Evolutionary conservation across 257 asterid species (phyloP).

Genomic region (Solanum ahanhuiri): DNA sequence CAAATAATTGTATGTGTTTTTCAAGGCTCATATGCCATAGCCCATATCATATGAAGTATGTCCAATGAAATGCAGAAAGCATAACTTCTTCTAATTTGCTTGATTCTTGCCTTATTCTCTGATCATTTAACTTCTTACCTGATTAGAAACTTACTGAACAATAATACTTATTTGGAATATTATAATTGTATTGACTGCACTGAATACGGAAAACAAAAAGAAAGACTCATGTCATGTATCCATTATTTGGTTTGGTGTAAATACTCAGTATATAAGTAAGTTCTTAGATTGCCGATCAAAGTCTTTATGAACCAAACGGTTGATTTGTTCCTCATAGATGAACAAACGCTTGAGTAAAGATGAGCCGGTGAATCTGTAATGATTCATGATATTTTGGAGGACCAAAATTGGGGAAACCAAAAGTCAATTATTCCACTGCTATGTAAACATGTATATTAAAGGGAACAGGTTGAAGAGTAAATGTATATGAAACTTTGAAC

Average conservation of each 20-base stretch:
- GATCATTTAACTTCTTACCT: not conserved
- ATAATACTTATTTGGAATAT: not conserved
- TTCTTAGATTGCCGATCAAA: not conserved
- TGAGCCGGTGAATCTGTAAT: not conserved
- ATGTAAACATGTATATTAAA: not conserved
- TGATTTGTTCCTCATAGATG: not conserved
- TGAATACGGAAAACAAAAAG: not conserved
- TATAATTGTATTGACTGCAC: not conserved
- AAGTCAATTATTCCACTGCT: not conserved
- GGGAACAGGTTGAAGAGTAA: not conserved
- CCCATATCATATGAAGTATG: not conserved
- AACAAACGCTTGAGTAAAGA: not conserved
- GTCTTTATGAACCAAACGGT: not conserved
- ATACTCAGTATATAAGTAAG: no score
- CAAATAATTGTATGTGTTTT: not conserved
- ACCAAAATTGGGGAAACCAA: not conserved
- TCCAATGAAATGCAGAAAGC: not conserved
- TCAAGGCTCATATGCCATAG: not conserved
- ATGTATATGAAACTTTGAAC: not conserved
- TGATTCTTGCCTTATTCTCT: not conserved
- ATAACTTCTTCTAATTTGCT: not conserved
- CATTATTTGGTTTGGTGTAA: no score
- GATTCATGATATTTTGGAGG: not conserved
- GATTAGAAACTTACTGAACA: not conserved
- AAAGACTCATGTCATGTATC: no score